Conservation (phyloP, 2,329 filamentous ascomycete genomes). For the Dactylellina parvicollis region DNA sequence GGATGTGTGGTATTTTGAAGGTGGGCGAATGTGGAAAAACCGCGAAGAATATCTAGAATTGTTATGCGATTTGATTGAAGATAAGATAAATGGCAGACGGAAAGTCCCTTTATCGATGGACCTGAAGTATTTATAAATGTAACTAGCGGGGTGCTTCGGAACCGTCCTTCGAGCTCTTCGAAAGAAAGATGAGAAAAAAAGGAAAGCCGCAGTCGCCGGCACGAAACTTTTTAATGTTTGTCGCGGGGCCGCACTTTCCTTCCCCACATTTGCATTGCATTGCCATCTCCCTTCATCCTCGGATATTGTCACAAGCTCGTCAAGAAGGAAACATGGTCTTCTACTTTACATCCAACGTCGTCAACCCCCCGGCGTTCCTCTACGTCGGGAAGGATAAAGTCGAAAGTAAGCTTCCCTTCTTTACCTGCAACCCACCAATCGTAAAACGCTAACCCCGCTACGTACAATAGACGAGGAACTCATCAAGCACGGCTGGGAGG, state of each 20-base stretch:
- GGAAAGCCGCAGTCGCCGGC: too few species aligned
- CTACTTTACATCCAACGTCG: conserved; percentile 89
- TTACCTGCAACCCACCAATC: conserved; percentile 15
- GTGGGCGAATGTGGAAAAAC: background rate
- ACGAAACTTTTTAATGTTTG: conserved; percentile 1
- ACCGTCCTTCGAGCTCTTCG: too few species aligned
- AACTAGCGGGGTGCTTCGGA: too few species aligned
- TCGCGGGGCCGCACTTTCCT: background rate
- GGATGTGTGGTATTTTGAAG: conserved; percentile 30
- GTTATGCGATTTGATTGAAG: background rate
- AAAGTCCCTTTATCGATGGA: too few species aligned
- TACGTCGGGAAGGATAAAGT: conserved; percentile 99
- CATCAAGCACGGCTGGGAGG: conserved; percentile 92
- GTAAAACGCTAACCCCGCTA: background rate
- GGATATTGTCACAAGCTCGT: background rate
- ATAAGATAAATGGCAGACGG: too few species aligned
- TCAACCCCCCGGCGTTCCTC: conserved; percentile 83
- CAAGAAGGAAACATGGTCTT: conserved; percentile 76
- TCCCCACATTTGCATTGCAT: background rate
- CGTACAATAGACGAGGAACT: conserved; percentile 83
- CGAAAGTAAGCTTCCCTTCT: conserved; percentile 76
- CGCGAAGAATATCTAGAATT: background rate
- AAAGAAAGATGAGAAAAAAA: conserved; percentile 1
- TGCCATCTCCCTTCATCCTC: background rate
- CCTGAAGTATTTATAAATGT: too few species aligned